These are phyloP conservation scores for Tolypocladium inflatum DNA, from an alignment of 2,329 filamentous ascomycete species.

Conservation along the genomic window DNA sequence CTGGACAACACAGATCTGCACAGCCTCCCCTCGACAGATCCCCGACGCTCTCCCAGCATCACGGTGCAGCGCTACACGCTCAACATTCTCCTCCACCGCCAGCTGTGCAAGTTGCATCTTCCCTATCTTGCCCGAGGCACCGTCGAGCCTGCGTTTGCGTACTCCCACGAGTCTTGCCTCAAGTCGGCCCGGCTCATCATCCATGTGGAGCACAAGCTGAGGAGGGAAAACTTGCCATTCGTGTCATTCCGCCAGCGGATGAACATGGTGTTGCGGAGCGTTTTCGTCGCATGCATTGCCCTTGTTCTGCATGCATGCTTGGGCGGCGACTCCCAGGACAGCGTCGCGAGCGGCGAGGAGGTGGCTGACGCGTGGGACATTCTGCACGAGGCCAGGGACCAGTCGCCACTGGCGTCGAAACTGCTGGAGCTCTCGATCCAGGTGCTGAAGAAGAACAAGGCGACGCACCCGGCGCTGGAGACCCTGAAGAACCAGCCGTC, in stretches of 20 bases:
- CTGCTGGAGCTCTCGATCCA: slow-evolving; percentile 20
- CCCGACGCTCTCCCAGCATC: slow-evolving; percentile 12
- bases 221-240: slow-evolving; percentile 15
- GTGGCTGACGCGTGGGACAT: slow-evolving; percentile 22
- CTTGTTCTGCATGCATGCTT: slow-evolving; percentile 23
- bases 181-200: slow-evolving; percentile 20
- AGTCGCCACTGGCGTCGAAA: slow-evolving; percentile 18
- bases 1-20: slow-evolving; percentile 10
- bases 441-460: slow-evolving; percentile 21
- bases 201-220: slow-evolving; percentile 17
- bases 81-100: slow-evolving; percentile 20
- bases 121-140: slow-evolving; percentile 24
- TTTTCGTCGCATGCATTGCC: slow-evolving; percentile 23
- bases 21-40: slow-evolving; percentile 12
- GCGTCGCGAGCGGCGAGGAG: slow-evolving; percentile 13
- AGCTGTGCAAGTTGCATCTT: slow-evolving; percentile 25
- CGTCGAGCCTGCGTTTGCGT: slow-evolving; percentile 20
- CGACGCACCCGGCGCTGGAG: slow-evolving; percentile 12
- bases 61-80: slow-evolving; percentile 22
- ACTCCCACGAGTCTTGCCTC: slow-evolving; percentile 21
- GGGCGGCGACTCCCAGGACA: slow-evolving; percentile 11
- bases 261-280: slow-evolving; percentile 20
- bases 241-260: slow-evolving; percentile 17
- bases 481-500: slow-evolving; percentile 8
- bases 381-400: slow-evolving; percentile 17